These are phyloP conservation scores for Beauveria asiatica DNA, from an alignment of 2,329 filamentous ascomycete species.

Conservation along the genomic window DNA sequence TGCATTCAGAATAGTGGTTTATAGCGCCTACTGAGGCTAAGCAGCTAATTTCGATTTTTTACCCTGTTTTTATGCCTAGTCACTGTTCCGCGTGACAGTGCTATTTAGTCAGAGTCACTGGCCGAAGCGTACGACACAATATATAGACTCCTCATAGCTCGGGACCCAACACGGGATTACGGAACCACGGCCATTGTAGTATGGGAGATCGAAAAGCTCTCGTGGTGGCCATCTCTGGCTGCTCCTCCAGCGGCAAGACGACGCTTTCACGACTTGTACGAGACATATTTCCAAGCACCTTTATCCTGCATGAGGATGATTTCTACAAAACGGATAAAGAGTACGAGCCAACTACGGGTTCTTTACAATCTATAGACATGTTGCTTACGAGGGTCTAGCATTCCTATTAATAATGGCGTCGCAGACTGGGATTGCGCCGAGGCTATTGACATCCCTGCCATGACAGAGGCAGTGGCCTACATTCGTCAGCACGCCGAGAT, in stretches of 20 bases:
- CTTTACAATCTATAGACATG: conserved; percentile 6
- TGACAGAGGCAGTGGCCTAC: conserved; percentile 59
- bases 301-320: conserved; percentile 91
- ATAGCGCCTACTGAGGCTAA: too few relatives aligned
- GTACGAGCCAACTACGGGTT: conserved; percentile 29
- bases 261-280: conserved; percentile 80
- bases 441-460: conserved; percentile 61
- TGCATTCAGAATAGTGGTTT: too few relatives aligned
- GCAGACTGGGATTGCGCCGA: conserved; percentile 89
- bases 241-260: conserved; percentile 90
- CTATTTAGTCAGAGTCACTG: background rate
- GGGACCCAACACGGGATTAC: background rate
- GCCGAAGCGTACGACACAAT: background rate
- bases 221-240: conserved; percentile 76
- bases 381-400: conserved; percentile 7
- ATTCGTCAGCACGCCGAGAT: conserved; percentile 61
- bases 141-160: background rate
- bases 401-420: conserved; percentile 51
- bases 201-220: conserved; percentile 41
- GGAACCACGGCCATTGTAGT: too few relatives aligned
- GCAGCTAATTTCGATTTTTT: too few relatives aligned
- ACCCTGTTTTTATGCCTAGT: too few relatives aligned
- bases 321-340: conserved; percentile 79
- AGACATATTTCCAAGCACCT: conserved; percentile 67
- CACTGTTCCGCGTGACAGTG: too few relatives aligned